Evolutionary conservation across 495 filamentous ascomycete genomes (phyloP), one percentile per base, ranked within the genome.

Genomic region (Beverwykella pulmonaria): DNA sequence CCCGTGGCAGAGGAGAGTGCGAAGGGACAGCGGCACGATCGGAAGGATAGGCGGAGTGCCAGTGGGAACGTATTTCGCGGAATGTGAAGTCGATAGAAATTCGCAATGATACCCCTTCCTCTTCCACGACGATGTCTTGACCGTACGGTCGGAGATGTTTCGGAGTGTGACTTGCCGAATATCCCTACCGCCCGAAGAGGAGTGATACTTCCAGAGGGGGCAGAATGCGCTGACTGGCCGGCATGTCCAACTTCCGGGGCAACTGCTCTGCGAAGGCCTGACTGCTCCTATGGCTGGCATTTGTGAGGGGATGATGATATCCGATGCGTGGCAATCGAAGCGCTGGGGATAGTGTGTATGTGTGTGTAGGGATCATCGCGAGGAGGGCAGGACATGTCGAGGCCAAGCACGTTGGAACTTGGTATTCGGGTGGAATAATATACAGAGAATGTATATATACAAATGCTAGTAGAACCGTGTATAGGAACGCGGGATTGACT

Each of bases 1-100:
- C 65, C 57, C 44, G 69, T 69, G 22, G 71, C 47, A 49, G 63
- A 59, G 7, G 61, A 67, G 7, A 22, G 30, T 57, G 53, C 60
- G 63, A 32, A 59, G 66, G 69, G 63, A 32, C 63, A 71, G 57
- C 53, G 56, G 32, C 63, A 67, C 17, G 61, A 67, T 48, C 82
- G 67, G 79, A 82, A 53, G 82, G 84, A 82, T 23, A 79, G 82
- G 75, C 79, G 89, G 63, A 91, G 88, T 79, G 89, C 89, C 14
- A 90, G 87, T 76, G 86, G 84, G 46, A 92, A 92, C 76, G 83
- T 83, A 47, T 87, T 92, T 68, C 83, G 89, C 70, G 76, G 75
- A 70, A 77, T 88, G 76, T 89, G 63, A 54, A 19, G 22, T n/a
- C 8, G 17, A 3, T 44, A 44, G 9, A n/a, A 10, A 10, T 15